Percentiles rank a stretch among this genome's conserved stretches.
Conservation (phyloP, 305 asterid species). For the Fraxinus sp. region DNA sequence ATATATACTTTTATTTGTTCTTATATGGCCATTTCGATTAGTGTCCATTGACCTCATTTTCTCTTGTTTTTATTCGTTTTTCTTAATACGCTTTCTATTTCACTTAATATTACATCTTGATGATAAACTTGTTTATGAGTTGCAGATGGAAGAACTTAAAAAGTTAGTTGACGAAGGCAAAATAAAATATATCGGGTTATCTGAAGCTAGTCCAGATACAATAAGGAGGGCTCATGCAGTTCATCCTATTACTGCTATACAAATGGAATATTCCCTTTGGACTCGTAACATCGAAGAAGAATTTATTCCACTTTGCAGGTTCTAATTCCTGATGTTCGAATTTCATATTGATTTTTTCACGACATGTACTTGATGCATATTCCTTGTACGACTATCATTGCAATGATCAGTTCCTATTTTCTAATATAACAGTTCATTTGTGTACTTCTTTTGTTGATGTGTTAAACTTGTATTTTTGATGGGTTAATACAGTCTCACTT, state of each 20-base stretch:
- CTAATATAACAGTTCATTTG: neutral
- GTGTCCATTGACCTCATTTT: neutral
- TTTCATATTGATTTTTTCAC: neutral
- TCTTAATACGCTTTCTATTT: neutral
- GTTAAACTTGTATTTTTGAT: neutral
- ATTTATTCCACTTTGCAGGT: slow-evolving; percentile 64
- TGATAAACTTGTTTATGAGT: neutral
- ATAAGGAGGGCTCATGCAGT: slow-evolving; percentile 66
- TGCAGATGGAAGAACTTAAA: slow-evolving; percentile 40
- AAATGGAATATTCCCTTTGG: slow-evolving; percentile 67
- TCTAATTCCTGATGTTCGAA: neutral
- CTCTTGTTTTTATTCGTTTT: neutral
- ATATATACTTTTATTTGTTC: neutral
- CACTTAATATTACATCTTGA: neutral
- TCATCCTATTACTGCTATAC: slow-evolving; percentile 62
- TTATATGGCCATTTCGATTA: neutral
- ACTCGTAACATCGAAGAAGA: slow-evolving; percentile 59
- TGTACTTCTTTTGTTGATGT: neutral
- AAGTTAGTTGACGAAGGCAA: slow-evolving; percentile 60
- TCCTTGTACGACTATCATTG: neutral
- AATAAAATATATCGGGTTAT: slow-evolving; percentile 58
- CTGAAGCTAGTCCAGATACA: slow-evolving; percentile 68
- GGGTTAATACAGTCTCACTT: neutral
- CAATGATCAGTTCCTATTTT: neutral
- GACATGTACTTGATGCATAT: neutral